phyloP scores from a whole-genome alignment of 2,329 filamentous ascomycete species.

The Hypoxylon sp. region DNA sequence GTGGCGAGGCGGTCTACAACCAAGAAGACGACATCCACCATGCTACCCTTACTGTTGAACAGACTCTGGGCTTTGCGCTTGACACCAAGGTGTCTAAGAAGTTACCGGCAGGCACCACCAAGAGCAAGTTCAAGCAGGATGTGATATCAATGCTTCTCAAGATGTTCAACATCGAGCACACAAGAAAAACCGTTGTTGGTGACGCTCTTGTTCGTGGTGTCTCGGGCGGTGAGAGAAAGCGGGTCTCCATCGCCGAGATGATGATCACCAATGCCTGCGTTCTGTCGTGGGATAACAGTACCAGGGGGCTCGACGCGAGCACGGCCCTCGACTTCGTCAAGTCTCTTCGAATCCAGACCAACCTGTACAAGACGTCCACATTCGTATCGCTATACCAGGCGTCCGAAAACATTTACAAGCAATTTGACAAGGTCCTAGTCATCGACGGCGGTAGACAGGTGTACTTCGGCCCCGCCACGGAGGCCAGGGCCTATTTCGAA shows the following conservation, averaged over 20 bases:
- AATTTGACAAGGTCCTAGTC: slow-evolving; percentile 85
- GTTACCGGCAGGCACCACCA: slow-evolving; percentile 75
- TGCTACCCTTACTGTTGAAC: slow-evolving; percentile 84
- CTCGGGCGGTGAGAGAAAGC: slow-evolving; percentile 80
- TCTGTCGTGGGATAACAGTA: slow-evolving; percentile 79
- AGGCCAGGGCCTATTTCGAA: slow-evolving; percentile 79
- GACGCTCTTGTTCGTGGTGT: slow-evolving; percentile 82
- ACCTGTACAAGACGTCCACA: slow-evolving; percentile 83
- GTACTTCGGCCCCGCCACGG: slow-evolving; percentile 73
- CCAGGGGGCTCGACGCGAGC: slow-evolving; percentile 72
- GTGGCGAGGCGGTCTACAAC: slow-evolving; percentile 86
- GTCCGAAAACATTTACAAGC: slow-evolving; percentile 79
- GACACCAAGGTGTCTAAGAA: slow-evolving; percentile 87
- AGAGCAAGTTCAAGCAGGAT: slow-evolving; percentile 77
- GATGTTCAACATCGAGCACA: slow-evolving; percentile 96
- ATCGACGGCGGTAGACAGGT: slow-evolving; percentile 79
- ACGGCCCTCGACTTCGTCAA: slow-evolving; percentile 73
- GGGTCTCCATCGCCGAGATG: slow-evolving; percentile 84
- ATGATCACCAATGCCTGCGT: slow-evolving; percentile 78
- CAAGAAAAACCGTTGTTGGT: slow-evolving; percentile 83
- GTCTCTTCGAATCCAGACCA: slow-evolving; percentile 80
- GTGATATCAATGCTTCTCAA: slow-evolving; percentile 79
- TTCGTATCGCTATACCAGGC: slow-evolving; percentile 89
- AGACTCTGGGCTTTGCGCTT: slow-evolving; percentile 85
- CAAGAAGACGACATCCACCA: slow-evolving; percentile 88